These are phyloP conservation scores for Fraxinus paxiana DNA, from an alignment of 305 asterid genomes.

Conservation along the genomic window DNA sequence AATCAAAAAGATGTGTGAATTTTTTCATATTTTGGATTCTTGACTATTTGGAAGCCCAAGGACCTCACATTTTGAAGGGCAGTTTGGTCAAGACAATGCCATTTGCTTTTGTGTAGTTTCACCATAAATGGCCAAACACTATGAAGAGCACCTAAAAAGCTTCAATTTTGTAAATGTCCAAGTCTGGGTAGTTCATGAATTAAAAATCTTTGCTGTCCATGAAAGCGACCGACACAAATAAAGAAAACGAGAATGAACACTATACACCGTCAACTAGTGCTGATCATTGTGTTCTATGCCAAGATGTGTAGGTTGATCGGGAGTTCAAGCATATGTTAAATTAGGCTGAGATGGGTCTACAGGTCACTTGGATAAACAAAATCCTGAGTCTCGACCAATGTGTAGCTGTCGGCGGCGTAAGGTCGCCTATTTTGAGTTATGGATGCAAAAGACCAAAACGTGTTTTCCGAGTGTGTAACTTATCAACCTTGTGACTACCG, in stretches of 20 bases:
- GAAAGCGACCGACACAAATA: constrained; percentile 36
- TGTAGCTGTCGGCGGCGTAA: not conserved
- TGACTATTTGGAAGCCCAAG: not conserved
- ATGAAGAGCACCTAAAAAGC: not conserved
- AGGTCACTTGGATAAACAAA: not conserved
- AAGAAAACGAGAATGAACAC: not conserved
- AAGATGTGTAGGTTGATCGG: not conserved
- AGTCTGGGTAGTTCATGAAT: constrained; percentile 32
- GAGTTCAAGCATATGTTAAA: not conserved
- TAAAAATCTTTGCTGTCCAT: constrained; percentile 34
- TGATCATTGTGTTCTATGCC: not conserved
- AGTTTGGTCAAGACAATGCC: constrained; percentile 29
- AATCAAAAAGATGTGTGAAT: not conserved
- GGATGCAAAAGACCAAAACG: not conserved
- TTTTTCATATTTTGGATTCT: constrained; percentile 11
- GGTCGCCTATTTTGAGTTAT: not conserved
- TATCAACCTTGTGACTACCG: not conserved
- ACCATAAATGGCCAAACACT: constrained; percentile 11
- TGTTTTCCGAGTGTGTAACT: not conserved
- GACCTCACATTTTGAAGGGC: constrained; percentile 45
- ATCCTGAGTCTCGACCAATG: not conserved
- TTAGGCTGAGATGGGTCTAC: not conserved
- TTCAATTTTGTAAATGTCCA: not conserved
- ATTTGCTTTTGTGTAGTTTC: not conserved
- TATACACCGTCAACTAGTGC: not conserved